These are phyloP conservation scores for Aspergillus oerlinghausenensis DNA, from an alignment of 2,329 filamentous ascomycete species.

Conservation along the genomic window DNA sequence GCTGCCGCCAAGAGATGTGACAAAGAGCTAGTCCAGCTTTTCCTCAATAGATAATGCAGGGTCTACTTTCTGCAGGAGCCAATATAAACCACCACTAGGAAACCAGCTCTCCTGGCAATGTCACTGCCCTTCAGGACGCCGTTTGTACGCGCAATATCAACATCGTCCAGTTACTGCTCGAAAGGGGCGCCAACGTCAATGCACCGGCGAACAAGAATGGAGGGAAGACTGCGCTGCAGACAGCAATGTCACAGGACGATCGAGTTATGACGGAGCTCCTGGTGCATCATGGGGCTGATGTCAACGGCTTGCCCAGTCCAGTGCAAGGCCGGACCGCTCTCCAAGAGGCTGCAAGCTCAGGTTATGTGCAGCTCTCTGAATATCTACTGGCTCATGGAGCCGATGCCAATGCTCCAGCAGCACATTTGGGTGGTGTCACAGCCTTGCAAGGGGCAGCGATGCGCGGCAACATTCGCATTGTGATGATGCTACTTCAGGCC, in stretches of 20 bases:
- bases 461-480: constrained; percentile 14
- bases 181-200: constrained; percentile 22
- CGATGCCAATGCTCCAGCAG: constrained; percentile 12
- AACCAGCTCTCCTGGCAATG: background rate
- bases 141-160: constrained; percentile 6
- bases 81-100: constrained; percentile 6
- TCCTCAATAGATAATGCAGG: constrained; percentile 8
- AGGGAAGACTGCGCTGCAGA: constrained; percentile 11
- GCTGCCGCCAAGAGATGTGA: constrained; percentile 2
- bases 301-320: constrained; percentile 18
- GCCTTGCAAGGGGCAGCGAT: constrained; percentile 22
- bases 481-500: constrained; percentile 13
- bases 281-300: constrained; percentile 15
- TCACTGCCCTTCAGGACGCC: constrained; percentile 13
- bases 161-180: constrained; percentile 18
- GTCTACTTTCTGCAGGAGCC: constrained; percentile 12
- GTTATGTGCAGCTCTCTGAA: constrained; percentile 3
- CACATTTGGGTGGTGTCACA: constrained; percentile 10
- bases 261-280: constrained; percentile 4
- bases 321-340: constrained; percentile 7
- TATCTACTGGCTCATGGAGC: constrained; percentile 15
- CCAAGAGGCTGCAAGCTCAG: background rate
- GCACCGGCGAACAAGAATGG: constrained; percentile 6
- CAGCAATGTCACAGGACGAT: constrained; percentile 6
- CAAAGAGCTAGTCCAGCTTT: constrained; percentile 4